Evolutionary conservation across 2,329 filamentous ascomycete species (phyloP).

Genomic region (Penicillium sp.): DNA sequence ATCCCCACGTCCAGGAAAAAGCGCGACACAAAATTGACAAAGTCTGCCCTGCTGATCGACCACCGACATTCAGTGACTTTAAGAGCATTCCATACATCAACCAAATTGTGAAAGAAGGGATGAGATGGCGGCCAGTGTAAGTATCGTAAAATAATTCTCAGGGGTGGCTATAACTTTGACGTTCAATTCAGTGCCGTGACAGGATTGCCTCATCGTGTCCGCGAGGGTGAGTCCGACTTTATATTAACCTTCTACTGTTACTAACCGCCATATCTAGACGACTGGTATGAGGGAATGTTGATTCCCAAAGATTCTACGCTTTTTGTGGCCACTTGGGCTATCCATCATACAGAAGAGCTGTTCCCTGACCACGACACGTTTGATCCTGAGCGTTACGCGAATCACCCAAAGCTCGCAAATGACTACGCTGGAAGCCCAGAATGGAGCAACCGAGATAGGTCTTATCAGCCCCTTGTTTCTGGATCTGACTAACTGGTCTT

Average conservation of each 20-base stretch:
- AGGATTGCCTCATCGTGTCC: no score
- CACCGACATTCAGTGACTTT: not conserved
- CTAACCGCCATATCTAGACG: not conserved
- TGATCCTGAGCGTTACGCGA: slow-evolving; percentile 27
- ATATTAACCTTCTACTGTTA: no score
- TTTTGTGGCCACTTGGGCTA: not conserved
- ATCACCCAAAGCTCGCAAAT: slow-evolving; percentile 31
- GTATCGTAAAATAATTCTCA: not conserved
- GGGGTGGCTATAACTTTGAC: no score
- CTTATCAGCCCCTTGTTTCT: not conserved
- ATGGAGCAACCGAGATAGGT: not conserved
- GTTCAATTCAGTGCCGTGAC: no score
- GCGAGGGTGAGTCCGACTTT: no score
- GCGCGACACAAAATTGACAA: not conserved
- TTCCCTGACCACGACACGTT: not conserved
- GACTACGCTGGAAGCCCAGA: slow-evolving; percentile 31
- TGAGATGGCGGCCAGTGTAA: not conserved
- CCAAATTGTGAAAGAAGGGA: not conserved
- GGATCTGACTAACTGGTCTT: slow-evolving; percentile 20
- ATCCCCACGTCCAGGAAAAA: not conserved
- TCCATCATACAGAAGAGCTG: not conserved
- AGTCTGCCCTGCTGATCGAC: not conserved
- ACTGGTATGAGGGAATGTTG: not conserved
- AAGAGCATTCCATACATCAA: not conserved
- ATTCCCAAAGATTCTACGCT: not conserved